Evolutionary conservation across 1,284 basidiomycete species (phyloP).

Genomic region (Leccinum huronense): DNA sequence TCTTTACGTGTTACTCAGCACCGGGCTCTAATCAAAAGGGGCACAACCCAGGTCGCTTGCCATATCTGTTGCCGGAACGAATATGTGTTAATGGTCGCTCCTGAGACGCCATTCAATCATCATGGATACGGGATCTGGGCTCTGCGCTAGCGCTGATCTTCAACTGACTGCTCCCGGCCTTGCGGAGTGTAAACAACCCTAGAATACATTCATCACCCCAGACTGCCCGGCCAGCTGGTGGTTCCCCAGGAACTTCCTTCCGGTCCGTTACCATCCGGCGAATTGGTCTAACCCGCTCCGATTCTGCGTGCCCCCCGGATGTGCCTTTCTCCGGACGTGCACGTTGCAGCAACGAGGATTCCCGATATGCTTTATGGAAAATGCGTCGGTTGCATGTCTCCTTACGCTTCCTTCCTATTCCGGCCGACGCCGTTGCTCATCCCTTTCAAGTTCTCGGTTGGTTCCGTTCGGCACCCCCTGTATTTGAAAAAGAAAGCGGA

Average conservation of each 20-base stretch:
- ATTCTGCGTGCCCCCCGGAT: background rate
- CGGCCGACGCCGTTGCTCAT: slow-evolving; percentile 7
- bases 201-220: background rate
- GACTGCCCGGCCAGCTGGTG: background rate
- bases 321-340: slow-evolving; percentile 3
- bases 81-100: slow-evolving; percentile 1
- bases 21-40: background rate
- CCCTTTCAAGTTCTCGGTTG: slow-evolving; percentile 2
- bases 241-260: slow-evolving; percentile 5
- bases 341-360: slow-evolving; percentile 24
- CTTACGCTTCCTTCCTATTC: background rate
- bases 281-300: background rate
- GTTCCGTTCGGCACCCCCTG: slow-evolving; percentile 7
- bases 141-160: background rate
- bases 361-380: background rate
- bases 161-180: background rate
- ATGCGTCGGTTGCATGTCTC: background rate
- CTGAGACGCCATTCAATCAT: slow-evolving; percentile 11
- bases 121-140: slow-evolving; percentile 19
- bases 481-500: slow-evolving; percentile 10
- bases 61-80: slow-evolving; percentile 4
- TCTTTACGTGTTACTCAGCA: slow-evolving; percentile 7
- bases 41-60: slow-evolving; percentile 16
- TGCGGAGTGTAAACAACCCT: background rate
- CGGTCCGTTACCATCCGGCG: background rate